Evolutionary conservation across 140 eudicot species (phyloP), one percentile per base, ranked within the genome.

Genomic region (Stevia rebaudiana): DNA sequence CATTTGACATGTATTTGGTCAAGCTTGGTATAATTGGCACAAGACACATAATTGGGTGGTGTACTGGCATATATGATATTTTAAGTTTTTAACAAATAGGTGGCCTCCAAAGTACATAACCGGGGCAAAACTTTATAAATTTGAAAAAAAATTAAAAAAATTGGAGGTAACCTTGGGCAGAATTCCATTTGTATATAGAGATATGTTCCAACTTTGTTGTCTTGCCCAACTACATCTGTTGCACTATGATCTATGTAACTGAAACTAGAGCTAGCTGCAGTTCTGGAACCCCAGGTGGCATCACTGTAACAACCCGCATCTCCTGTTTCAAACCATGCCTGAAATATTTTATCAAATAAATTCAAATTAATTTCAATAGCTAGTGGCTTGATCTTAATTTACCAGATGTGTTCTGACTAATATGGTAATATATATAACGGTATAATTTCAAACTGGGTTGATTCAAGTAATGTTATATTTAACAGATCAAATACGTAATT

Each of bases 311-410:
- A 62, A 61, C 79, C 92, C 59, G 62, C 71, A 64, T 80, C 78
- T 73, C 98, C 96, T 53, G 94, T 80, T 78, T 92, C 98, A 81
- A 85, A 85, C 98, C 98, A 92, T 63, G 98, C 98, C 96, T 92
- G 91, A 67, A 84, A 73, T n/a, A 33, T 56, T 48, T 52, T 44
- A 40, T 46, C 30, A 65, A 17, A 50, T 28, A 44, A 48, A 44
- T 44, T 72, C 15, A 47, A 75, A 15, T 72, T 46, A 69, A 24
- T 43, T 54, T 53, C 16, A 54, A 71, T 36, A 70, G 47, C 18
- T 50, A 63, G 18, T 17, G 24, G 21, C 55, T 31, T 67, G 46
- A 23, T 36, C 31, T 21, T 28, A 51, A 61, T 36, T 37, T 13
- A 63, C 28, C 53, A 39, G 7, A 37, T 37, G 11, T 19, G 7